These are phyloP conservation scores for Serpula lacrymans DNA, from an alignment of 768 basidiomycete species.

Conservation along the genomic window DNA sequence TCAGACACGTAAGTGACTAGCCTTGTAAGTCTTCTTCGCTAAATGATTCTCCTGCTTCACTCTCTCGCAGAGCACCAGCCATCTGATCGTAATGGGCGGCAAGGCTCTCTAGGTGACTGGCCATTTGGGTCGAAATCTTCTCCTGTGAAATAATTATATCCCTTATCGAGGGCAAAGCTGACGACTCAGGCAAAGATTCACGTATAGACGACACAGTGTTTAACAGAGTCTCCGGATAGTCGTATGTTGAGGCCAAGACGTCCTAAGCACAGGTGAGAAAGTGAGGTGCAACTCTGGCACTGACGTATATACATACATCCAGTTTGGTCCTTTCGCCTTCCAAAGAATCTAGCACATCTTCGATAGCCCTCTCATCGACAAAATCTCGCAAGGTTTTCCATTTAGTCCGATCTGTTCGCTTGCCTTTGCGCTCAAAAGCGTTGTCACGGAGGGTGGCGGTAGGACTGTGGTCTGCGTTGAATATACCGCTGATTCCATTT, in stretches of 20 bases:
- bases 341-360: conserved; percentile 69
- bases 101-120: conserved; percentile 65
- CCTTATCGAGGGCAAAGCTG: conserved; percentile 40
- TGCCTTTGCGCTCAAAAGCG: conserved; percentile 16
- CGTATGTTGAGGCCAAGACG: conserved; percentile 56
- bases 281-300: neutral
- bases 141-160: conserved; percentile 48
- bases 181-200: conserved; percentile 42
- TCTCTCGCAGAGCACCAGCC: conserved; percentile 61
- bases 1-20: conserved; percentile 16
- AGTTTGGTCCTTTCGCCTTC: conserved; percentile 65
- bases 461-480: conserved; percentile 32
- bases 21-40: conserved; percentile 69
- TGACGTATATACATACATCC: conserved; percentile 32
- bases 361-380: conserved; percentile 79
- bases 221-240: conserved; percentile 63
- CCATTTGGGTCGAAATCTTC: conserved; percentile 60
- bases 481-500: conserved; percentile 37
- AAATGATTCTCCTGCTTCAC: conserved; percentile 65
- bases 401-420: conserved; percentile 42
- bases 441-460: conserved; percentile 27
- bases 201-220: conserved; percentile 55
- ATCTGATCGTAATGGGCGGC: conserved; percentile 77
- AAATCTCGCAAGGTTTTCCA: conserved; percentile 89
- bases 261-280: conserved; percentile 40